Evolutionary conservation across 176 grass and related monocot species (phyloP).

Genomic region (Carex scoparia): DNA sequence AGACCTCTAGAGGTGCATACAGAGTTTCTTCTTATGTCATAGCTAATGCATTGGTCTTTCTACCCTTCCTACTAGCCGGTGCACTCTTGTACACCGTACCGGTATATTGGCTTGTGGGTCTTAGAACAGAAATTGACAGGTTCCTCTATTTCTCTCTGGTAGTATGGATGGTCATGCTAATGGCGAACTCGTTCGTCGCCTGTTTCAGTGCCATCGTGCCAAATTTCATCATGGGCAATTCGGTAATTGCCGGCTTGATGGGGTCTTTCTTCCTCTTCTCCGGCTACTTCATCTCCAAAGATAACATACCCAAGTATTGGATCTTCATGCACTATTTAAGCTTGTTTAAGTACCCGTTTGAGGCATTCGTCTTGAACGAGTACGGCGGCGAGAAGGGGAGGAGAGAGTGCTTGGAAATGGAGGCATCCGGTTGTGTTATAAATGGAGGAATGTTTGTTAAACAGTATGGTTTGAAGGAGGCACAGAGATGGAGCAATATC

Average conservation of each 20-base stretch:
- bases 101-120: slow-evolving; percentile 85
- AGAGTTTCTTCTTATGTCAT: slow-evolving; percentile 74
- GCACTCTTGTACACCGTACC: slow-evolving; percentile 56
- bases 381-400: slow-evolving; percentile 58
- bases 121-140: slow-evolving; percentile 35
- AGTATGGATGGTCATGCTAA: slow-evolving; percentile 85
- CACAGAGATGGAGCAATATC: slow-evolving; percentile 69
- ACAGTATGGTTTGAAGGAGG: slow-evolving; percentile 67
- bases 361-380: slow-evolving; percentile 78
- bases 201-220: slow-evolving; percentile 80
- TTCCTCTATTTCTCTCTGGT: slow-evolving; percentile 87
- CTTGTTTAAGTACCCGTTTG: slow-evolving; percentile 97
- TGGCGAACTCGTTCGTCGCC: slow-evolving; percentile 71
- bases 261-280: slow-evolving; percentile 99
- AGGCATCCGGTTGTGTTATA: slow-evolving; percentile 35
- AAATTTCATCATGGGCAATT: slow-evolving; percentile 91
- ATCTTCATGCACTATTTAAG: slow-evolving; percentile 94
- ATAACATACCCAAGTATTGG: slow-evolving; percentile 79
- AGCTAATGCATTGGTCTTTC: slow-evolving; percentile 61
- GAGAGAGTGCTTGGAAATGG: slow-evolving; percentile 45
- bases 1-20: slow-evolving; percentile 79
- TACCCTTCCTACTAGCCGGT: slow-evolving; percentile 55
- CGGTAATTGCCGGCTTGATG: slow-evolving; percentile 62
- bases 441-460: slow-evolving; percentile 54
- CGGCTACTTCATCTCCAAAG: slow-evolving; percentile 77